A percentile compares a stretch with the other conserved stretches of the same genome.
These are phyloP conservation scores for Byssoonygena ceratinophila DNA, from an alignment of 2,329 filamentous ascomycete genomes.

Conservation along the genomic window DNA sequence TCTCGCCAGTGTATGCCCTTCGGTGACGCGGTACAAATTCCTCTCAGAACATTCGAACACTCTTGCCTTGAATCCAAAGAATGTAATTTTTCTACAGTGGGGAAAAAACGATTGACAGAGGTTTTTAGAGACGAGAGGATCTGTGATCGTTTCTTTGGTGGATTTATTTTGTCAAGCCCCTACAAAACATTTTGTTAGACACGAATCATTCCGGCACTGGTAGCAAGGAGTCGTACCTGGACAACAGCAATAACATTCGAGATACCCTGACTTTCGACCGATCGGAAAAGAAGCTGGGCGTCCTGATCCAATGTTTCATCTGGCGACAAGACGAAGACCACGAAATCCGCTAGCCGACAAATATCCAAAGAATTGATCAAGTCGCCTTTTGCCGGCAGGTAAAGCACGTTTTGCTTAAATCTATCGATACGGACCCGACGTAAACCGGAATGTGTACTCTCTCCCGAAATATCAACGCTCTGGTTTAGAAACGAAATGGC, in stretches of 20 bases:
- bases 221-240: conserved; percentile 37
- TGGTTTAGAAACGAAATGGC: conserved; percentile 62
- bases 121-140: conserved; percentile 76
- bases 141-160: conserved; percentile 64
- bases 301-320: conserved; percentile 63
- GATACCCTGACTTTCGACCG: conserved; percentile 85
- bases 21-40: conserved; percentile 79
- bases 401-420: conserved; percentile 91
- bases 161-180: conserved; percentile 64
- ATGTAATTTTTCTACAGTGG: conserved; percentile 80
- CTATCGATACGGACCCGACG: conserved; percentile 65
- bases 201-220: background rate
- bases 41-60: conserved; percentile 79
- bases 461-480: conserved; percentile 66
- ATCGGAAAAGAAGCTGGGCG: conserved; percentile 74
- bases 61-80: conserved; percentile 82
- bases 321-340: conserved; percentile 74
- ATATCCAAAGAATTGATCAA: conserved; percentile 71
- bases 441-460: conserved; percentile 48
- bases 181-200: conserved; percentile 17
- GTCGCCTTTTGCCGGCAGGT: conserved; percentile 63
- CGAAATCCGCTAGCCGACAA: conserved; percentile 79
- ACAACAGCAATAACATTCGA: conserved; percentile 84
- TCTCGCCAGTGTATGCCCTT: conserved; percentile 96
- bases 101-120: conserved; percentile 90